A percentile compares a stretch with the other conserved stretches of the same genome.
phyloP scores from a whole-genome alignment of 208 protist genomes.

The Herpetomonas tarakana region DNA sequence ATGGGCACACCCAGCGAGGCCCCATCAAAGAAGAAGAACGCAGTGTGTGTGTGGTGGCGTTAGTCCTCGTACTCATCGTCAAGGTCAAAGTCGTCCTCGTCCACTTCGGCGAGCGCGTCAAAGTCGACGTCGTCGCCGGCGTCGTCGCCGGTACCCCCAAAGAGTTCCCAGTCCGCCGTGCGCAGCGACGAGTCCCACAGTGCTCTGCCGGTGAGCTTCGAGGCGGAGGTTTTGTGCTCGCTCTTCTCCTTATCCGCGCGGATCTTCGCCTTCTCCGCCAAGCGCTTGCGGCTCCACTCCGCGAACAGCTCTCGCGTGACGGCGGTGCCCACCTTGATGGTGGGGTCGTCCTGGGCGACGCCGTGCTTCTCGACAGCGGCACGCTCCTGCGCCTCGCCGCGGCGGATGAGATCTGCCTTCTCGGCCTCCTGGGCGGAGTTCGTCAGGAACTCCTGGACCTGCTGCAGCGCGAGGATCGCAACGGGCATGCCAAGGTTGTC shows the following conservation, averaged over 20 bases:
- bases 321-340: slow-evolving; percentile 72
- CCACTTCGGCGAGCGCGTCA: slow-evolving; percentile 23
- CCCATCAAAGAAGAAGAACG: too few species aligned
- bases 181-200: slow-evolving; percentile 82
- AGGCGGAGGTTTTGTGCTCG: slow-evolving; percentile 25
- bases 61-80: slow-evolving; percentile 21
- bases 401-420: slow-evolving; percentile 59
- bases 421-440: slow-evolving; percentile 58
- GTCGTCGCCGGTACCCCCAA: slow-evolving; percentile 45
- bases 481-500: slow-evolving; percentile 78
- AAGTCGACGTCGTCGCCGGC: slow-evolving; percentile 77
- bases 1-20: too few species aligned
- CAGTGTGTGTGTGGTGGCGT: too few species aligned
- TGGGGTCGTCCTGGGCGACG: slow-evolving; percentile 44
- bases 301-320: slow-evolving; percentile 82
- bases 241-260: slow-evolving; percentile 42
- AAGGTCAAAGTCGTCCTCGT: slow-evolving; percentile 75
- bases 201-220: slow-evolving; percentile 82
- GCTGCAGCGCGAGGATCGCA: slow-evolving; percentile 70
- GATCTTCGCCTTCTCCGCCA: slow-evolving; percentile 42
- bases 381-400: slow-evolving; percentile 54
- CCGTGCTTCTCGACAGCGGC: slow-evolving; percentile 31
- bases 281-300: slow-evolving; percentile 69
- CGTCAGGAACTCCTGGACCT: slow-evolving; percentile 65
- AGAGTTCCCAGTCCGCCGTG: slow-evolving; percentile 79